phyloP scores from a whole-genome alignment of 1,284 basidiomycete species.

The Cryptococcus sp. region DNA sequence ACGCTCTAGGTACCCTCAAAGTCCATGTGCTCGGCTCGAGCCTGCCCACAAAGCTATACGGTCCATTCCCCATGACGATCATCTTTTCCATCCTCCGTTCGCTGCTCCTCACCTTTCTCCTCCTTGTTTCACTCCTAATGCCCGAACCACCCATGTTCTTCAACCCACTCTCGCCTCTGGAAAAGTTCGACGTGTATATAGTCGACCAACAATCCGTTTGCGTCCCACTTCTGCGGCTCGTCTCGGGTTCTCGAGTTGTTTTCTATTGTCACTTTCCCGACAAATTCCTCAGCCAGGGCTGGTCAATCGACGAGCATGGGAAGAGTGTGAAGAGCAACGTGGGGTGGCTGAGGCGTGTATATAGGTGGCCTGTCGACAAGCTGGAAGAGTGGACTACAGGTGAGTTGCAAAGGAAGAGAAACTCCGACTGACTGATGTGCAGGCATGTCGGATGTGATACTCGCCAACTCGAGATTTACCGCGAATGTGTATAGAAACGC shows the following conservation, averaged over 20 bases:
- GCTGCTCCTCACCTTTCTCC: slow-evolving; percentile 64
- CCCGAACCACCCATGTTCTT: slow-evolving; percentile 29
- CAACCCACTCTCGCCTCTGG: slow-evolving; percentile 36
- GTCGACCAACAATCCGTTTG: slow-evolving; percentile 93
- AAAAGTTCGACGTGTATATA: slow-evolving; percentile 74
- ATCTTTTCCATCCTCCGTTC: slow-evolving; percentile 84
- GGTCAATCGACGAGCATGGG: slow-evolving; percentile 33
- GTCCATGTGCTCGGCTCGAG: slow-evolving; percentile 73
- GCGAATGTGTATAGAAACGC: slow-evolving; percentile 68
- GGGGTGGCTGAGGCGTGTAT: slow-evolving; percentile 62
- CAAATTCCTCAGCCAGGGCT: slow-evolving; percentile 62
- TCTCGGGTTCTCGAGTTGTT: slow-evolving; percentile 69
- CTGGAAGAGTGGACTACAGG: slow-evolving; percentile 86
- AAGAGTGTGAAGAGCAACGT: slow-evolving; percentile 7
- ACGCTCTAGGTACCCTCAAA: slow-evolving; percentile 66
- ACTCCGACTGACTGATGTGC: slow-evolving; percentile 3
- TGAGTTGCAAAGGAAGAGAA: slow-evolving; percentile 44
- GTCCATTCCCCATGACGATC: slow-evolving; percentile 67
- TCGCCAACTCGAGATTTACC: slow-evolving; percentile 91
- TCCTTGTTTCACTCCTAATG: slow-evolving; percentile 52
- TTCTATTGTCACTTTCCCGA: slow-evolving; percentile 99
- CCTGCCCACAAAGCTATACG: slow-evolving; percentile 69
- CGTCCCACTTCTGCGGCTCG: slow-evolving; percentile 69
- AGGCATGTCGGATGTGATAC: slow-evolving; percentile 77
- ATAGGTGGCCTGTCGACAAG: slow-evolving; percentile 83